Conservation (phyloP, 768 basidiomycete genomes). For the Gloeostereum incarnatum region DNA sequence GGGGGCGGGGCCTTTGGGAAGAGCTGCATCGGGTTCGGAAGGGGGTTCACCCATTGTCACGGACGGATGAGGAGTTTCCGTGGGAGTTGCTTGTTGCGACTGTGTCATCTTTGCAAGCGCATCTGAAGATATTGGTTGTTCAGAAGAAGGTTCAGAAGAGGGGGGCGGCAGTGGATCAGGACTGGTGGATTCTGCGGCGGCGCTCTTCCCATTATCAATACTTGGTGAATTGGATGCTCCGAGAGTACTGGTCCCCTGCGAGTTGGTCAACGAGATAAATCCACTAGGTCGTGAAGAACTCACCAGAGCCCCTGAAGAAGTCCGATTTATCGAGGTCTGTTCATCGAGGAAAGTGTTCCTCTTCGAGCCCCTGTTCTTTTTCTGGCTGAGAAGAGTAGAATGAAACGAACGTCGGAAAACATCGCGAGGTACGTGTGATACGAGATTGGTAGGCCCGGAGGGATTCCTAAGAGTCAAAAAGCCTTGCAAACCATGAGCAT, state of each 20-base stretch:
- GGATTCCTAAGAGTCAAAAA: not conserved
- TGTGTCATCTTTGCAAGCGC: not conserved
- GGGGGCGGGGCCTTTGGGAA: conserved; percentile 10
- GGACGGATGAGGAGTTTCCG: not conserved
- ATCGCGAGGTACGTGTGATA: not conserved
- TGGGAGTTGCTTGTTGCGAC: not conserved
- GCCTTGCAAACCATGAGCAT: not conserved
- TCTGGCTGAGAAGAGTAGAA: conserved; percentile 4
- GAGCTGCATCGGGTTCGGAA: not conserved
- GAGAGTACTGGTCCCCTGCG: not conserved
- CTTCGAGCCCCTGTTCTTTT: conserved; percentile 2
- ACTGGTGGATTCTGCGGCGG: not conserved
- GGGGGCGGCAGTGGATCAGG: not conserved
- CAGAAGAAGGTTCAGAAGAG: not conserved
- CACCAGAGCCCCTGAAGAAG: not conserved
- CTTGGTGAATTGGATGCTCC: not conserved
- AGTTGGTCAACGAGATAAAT: not conserved
- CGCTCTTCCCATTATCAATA: not conserved
- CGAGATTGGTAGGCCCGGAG: not conserved
- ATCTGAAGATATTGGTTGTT: not conserved
- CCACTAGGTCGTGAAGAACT: not conserved
- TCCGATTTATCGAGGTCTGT: not conserved
- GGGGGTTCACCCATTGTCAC: not conserved
- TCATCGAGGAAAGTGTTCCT: not conserved
- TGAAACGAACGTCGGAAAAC: not conserved